A percentile compares a stretch with the other conserved stretches of the same genome.
Evolutionary conservation across 2,329 filamentous ascomycete species (phyloP).

Genomic region (Mycosphaerella sp.): DNA sequence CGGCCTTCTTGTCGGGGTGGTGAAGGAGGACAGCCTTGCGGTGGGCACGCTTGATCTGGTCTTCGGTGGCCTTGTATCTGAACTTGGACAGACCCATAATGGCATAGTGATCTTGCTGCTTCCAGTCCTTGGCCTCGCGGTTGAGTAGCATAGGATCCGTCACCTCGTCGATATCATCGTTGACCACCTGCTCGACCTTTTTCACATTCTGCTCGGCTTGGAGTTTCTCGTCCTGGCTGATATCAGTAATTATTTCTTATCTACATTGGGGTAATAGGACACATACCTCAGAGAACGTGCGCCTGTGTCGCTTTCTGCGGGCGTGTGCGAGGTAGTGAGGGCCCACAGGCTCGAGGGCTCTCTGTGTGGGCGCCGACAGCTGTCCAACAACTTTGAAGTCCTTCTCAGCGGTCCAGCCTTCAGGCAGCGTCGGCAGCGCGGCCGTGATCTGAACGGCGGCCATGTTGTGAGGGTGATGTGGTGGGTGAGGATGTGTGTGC

Average conservation of each 20-base stretch:
- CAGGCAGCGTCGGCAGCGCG: constrained; percentile 67
- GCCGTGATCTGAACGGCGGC: constrained; percentile 56
- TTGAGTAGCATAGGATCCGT: constrained; percentile 90
- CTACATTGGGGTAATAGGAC: neutral
- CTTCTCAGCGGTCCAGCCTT: constrained; percentile 79
- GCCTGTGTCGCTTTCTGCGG: constrained; percentile 79
- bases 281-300: constrained; percentile 60
- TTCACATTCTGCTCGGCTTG: constrained; percentile 92
- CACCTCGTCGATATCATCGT: constrained; percentile 83
- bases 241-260: neutral
- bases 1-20: constrained; percentile 98
- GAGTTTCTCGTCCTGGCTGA: constrained; percentile 91
- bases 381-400: constrained; percentile 81
- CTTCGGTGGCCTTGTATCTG: constrained; percentile 86
- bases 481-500: neutral
- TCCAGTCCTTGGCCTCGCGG: constrained; percentile 98
- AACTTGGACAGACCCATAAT: constrained; percentile 90
- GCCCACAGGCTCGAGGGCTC: constrained; percentile 90
- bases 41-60: constrained; percentile 98
- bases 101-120: constrained; percentile 97
- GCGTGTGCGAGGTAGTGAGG: constrained; percentile 93
- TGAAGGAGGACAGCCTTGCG: constrained; percentile 99
- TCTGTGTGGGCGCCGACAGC: constrained; percentile 69
- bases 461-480: constrained; percentile 44
- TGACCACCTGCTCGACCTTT: constrained; percentile 91